Conservation (phyloP, 805 yeast genomes). For the Zygosaccharomyces bisporus region DNA sequence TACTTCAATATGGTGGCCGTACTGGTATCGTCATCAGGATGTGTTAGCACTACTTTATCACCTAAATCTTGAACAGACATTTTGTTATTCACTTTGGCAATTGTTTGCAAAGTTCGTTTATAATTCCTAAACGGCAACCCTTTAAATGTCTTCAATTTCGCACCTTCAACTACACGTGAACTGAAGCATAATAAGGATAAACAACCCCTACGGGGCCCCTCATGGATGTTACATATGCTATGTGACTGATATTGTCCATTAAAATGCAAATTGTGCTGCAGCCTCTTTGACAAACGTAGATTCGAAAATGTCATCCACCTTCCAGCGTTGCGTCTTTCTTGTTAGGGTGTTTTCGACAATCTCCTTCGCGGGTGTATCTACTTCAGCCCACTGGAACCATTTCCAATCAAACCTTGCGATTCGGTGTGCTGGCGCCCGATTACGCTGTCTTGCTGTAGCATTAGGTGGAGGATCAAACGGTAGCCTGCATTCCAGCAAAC, state of each 20-base stretch:
- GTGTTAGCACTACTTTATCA: constrained; percentile 56
- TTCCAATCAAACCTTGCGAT: constrained; percentile 92
- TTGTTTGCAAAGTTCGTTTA: neutral
- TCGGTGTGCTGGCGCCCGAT: constrained; percentile 64
- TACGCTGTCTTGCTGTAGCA: constrained; percentile 36
- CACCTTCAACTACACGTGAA: neutral
- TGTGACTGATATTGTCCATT: neutral
- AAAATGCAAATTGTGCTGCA: constrained; percentile 8
- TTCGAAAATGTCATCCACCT: constrained; percentile 24
- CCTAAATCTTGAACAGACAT: constrained; percentile 71
- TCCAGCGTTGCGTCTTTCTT: constrained; percentile 33
- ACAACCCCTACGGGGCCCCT: constrained; percentile 1
- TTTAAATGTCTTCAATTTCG: neutral
- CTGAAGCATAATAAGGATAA: neutral
- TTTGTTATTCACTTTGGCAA: neutral
- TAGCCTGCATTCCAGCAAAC: constrained; percentile 75
- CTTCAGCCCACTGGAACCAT: constrained; percentile 55
- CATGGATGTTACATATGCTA: neutral
- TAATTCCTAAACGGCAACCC: neutral
- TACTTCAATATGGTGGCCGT: constrained; percentile 67
- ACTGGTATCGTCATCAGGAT: constrained; percentile 49
- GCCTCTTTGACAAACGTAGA: constrained; percentile 21
- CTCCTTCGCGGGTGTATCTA: constrained; percentile 27
- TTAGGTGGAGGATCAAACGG: constrained; percentile 88
- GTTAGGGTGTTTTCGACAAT: constrained; percentile 31